Evolutionary conservation across 352 stramenopile species (phyloP).

Genomic region (Globisporangium heterothallicum): DNA sequence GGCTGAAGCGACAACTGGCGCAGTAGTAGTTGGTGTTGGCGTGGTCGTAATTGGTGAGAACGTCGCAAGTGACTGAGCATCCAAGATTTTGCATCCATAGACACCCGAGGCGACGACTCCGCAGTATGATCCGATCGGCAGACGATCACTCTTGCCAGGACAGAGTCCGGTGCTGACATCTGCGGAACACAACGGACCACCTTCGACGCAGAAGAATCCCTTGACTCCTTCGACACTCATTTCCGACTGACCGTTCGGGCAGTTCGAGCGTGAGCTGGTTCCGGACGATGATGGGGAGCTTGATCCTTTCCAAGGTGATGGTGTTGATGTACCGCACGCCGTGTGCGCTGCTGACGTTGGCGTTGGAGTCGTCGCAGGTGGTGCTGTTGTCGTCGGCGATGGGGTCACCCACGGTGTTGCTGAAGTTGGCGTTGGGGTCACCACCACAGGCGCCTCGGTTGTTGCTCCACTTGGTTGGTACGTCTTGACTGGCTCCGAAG

Average conservation of each 20-base stretch:
- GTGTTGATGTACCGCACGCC: too few species aligned
- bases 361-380: not conserved
- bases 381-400: not conserved
- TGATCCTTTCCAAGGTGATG: not conserved
- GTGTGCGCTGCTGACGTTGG: too few species aligned
- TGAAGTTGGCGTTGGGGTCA: not conserved
- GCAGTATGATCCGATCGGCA: slow-evolving; percentile 13
- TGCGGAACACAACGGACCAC: slow-evolving; percentile 15
- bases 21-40: not conserved
- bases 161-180: slow-evolving; percentile 14
- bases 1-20: not conserved
- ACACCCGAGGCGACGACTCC: slow-evolving; percentile 13
- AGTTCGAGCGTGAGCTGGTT: not conserved
- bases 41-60: not conserved
- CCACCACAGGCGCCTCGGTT: too few species aligned
- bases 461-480: slow-evolving; percentile 3
- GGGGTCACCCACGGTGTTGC: not conserved
- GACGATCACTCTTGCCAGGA: slow-evolving; percentile 9
- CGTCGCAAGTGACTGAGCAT: slow-evolving; percentile 1
- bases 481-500: slow-evolving; percentile 6
- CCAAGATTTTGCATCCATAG: slow-evolving; percentile 16
- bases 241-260: not conserved
- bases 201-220: slow-evolving; percentile 18
- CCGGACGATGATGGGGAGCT: not conserved
- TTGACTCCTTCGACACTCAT: slow-evolving; percentile 19